These are phyloP conservation scores for Patellifolia procumbens DNA, from an alignment of 179 eudicot genomes.

Conservation along the genomic window DNA sequence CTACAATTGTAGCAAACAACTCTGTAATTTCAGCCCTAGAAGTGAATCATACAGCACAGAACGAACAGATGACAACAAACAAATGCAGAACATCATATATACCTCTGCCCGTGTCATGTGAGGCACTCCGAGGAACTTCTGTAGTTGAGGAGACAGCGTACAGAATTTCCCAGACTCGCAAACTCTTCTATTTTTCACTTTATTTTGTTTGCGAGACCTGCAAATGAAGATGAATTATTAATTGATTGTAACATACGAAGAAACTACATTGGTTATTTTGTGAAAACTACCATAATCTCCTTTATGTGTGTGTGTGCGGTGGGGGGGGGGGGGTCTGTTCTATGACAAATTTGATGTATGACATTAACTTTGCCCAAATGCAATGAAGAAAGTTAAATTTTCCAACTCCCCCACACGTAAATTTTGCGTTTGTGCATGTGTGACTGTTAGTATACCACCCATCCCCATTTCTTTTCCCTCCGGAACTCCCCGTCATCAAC, in stretches of 20 bases:
- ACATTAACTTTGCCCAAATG: background rate
- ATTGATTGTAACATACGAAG: background rate
- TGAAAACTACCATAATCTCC: background rate
- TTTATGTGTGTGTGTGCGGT: too few relatives aligned
- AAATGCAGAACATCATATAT: slow-evolving; percentile 11
- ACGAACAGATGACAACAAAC: background rate
- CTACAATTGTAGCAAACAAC: slow-evolving; percentile 38
- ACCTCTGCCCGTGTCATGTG: slow-evolving; percentile 64
- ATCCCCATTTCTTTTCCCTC: too few relatives aligned
- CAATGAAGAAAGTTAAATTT: background rate
- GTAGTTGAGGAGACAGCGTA: slow-evolving; percentile 70
- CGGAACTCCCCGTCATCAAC: too few relatives aligned
- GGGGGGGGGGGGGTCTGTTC: too few relatives aligned
- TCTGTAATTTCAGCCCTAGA: slow-evolving; percentile 8
- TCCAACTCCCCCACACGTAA: too few relatives aligned
- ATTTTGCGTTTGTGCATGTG: too few relatives aligned
- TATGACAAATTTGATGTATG: background rate
- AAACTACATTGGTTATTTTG: background rate
- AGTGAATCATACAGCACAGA: background rate
- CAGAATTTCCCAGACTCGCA: slow-evolving; percentile 55
- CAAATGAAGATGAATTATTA: slow-evolving; percentile 7
- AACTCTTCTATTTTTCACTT: slow-evolving; percentile 42
- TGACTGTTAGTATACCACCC: too few relatives aligned
- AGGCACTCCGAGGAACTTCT: slow-evolving; percentile 64
- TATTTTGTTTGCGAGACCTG: slow-evolving; percentile 33